Percentiles rank a stretch among this genome's conserved stretches.
Conservation (phyloP, 805 yeast species). For the Ogataea dorogensis region DNA sequence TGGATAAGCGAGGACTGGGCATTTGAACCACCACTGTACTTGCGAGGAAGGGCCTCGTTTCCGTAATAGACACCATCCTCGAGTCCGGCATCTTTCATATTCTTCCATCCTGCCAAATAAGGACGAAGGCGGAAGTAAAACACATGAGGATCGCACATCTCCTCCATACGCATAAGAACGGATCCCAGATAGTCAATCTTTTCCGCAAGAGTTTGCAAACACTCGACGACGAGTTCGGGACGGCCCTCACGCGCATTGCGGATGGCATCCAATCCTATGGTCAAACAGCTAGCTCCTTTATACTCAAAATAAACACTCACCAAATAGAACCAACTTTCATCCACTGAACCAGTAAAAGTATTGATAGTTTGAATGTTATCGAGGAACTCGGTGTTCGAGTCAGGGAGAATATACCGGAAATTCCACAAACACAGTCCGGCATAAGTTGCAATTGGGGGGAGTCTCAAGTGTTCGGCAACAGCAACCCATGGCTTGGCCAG, state of each 20-base stretch:
- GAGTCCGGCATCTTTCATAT: constrained; percentile 84
- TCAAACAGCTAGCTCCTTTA: constrained; percentile 71
- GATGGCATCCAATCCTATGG: constrained; percentile 66
- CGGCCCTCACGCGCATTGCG: constrained; percentile 50
- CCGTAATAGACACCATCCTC: constrained; percentile 77
- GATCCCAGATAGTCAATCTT: constrained; percentile 71
- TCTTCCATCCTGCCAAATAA: constrained; percentile 90
- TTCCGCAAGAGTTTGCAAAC: constrained; percentile 68
- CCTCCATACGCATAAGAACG: constrained; percentile 78
- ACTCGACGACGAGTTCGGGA: constrained; percentile 37
- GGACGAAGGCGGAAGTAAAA: constrained; percentile 87
- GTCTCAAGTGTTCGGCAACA: constrained; percentile 56
- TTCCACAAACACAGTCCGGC: constrained; percentile 90
- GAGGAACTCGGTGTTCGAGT: constrained; percentile 37
- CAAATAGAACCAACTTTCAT: constrained; percentile 91
- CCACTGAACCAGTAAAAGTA: constrained; percentile 87
- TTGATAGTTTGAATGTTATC: constrained; percentile 73
- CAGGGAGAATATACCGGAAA: constrained; percentile 60
- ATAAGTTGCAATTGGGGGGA: constrained; percentile 87
- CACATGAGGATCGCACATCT: constrained; percentile 91
- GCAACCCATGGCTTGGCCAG: constrained; percentile 69
- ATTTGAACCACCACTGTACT: constrained; percentile 86
- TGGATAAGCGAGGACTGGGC: constrained; percentile 92
- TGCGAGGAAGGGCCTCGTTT: constrained; percentile 51
- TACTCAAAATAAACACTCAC: constrained; percentile 85